These are phyloP conservation scores for Tolypocladium inflatum DNA, from an alignment of 2,329 filamentous ascomycete species.

Conservation along the genomic window DNA sequence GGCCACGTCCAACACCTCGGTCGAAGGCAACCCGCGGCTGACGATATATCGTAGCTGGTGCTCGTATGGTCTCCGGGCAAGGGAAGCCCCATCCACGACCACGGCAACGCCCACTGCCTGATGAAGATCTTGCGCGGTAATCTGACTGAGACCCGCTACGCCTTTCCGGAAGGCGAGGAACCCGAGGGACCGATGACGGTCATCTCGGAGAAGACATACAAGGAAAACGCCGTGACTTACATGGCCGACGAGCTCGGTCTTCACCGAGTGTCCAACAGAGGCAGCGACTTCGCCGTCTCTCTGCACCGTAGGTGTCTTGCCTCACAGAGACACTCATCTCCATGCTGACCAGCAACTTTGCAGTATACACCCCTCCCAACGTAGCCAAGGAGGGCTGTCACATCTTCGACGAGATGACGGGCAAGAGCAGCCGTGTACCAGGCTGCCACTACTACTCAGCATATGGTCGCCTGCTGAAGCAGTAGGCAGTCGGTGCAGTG, in stretches of 20 bases:
- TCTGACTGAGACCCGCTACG: conserved; percentile 73
- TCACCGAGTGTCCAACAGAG: conserved; percentile 71
- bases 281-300: conserved; percentile 70
- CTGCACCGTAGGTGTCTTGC: conserved; percentile 53
- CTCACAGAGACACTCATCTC: conserved; percentile 18
- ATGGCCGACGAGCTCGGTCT: conserved; percentile 87
- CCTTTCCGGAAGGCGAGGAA: conserved; percentile 48
- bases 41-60: conserved; percentile 49
- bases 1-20: too few species aligned
- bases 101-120: conserved; percentile 80
- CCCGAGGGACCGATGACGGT: conserved; percentile 49
- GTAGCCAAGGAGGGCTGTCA: conserved; percentile 75
- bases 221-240: conserved; percentile 70
- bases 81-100: conserved; percentile 78
- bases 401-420: conserved; percentile 70
- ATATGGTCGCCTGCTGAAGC: conserved; percentile 40
- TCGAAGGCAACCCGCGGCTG: neutral
- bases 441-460: conserved; percentile 65
- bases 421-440: conserved; percentile 60
- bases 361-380: conserved; percentile 80
- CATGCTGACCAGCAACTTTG: conserved; percentile 18
- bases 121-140: conserved; percentile 81
- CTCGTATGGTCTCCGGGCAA: conserved; percentile 85
- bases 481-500: conserved; percentile 13
- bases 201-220: conserved; percentile 58